A percentile compares a stretch with the other conserved stretches of the same genome.
phyloP scores from a whole-genome alignment of 139 green algal genomes.

The Eudorina sp. region DNA sequence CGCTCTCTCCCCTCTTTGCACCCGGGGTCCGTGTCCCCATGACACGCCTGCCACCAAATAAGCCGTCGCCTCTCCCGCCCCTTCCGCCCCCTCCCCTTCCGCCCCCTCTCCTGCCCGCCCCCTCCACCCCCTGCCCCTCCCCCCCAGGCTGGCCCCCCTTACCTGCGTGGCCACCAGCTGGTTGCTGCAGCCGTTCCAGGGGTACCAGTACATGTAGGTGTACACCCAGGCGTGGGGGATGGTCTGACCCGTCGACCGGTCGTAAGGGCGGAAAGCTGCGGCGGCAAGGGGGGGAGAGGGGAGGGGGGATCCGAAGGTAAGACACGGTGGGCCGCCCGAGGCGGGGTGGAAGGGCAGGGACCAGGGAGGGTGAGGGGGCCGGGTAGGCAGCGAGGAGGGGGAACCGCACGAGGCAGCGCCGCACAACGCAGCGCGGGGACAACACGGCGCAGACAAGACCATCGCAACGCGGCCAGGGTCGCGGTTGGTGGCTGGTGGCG shows the following conservation, averaged over 20 bases:
- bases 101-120: too few species aligned
- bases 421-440: too few species aligned
- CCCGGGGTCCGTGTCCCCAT: too few species aligned
- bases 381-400: not conserved
- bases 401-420: too few species aligned
- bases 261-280: slow-evolving; percentile 10
- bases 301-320: not conserved
- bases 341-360: not conserved
- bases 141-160: too few species aligned
- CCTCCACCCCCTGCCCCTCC: too few species aligned
- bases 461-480: too few species aligned
- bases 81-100: too few species aligned
- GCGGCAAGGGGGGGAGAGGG: not conserved
- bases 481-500: too few species aligned
- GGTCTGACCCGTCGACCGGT: not conserved
- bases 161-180: slow-evolving; percentile 1
- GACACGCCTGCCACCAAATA: too few species aligned
- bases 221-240: slow-evolving; percentile 1
- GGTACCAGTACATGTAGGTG: slow-evolving; percentile 11
- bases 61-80: too few species aligned
- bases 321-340: not conserved
- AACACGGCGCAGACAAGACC: too few species aligned
- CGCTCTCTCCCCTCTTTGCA: not conserved
- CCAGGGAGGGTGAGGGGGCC: not conserved
- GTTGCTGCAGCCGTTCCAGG: slow-evolving; percentile 15